Conservation (phyloP, 495 filamentous ascomycete species). For the Jackrogersella minutella region DNA sequence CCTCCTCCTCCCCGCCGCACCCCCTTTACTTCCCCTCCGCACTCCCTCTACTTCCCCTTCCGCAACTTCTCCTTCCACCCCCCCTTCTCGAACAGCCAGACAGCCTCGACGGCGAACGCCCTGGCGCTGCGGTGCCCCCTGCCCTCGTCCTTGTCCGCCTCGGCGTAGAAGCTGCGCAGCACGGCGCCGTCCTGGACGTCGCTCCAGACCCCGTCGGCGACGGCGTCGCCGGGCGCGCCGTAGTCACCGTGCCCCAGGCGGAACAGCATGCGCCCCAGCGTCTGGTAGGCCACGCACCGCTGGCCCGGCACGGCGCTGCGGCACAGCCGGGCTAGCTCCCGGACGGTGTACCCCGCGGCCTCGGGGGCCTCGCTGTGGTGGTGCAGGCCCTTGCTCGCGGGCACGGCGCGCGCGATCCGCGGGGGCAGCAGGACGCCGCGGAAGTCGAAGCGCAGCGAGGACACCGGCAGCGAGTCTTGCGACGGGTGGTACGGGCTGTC, state of each 20-base stretch:
- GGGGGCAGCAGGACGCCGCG: constrained; percentile 79
- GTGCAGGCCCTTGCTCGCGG: constrained; percentile 80
- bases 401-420: constrained; percentile 71
- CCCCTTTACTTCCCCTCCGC: neutral
- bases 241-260: constrained; percentile 82
- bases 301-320: constrained; percentile 85
- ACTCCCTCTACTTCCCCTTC: constrained; percentile 18
- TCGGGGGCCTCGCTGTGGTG: constrained; percentile 94
- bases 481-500: constrained; percentile 81
- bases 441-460: constrained; percentile 88
- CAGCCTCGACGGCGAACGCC: constrained; percentile 85
- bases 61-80: constrained; percentile 62
- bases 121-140: constrained; percentile 67
- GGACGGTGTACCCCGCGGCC: constrained; percentile 92
- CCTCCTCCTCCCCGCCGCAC: neutral
- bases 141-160: constrained; percentile 62
- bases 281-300: constrained; percentile 90
- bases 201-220: constrained; percentile 72
- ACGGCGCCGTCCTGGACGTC: constrained; percentile 80
- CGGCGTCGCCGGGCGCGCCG: constrained; percentile 64
- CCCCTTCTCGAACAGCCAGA: constrained; percentile 90
- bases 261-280: constrained; percentile 84
- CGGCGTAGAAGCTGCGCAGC: constrained; percentile 70
- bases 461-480: constrained; percentile 72
- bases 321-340: constrained; percentile 82